Percentiles rank a stretch among this genome's conserved stretches.
These are phyloP conservation scores for Xylaria arbuscula DNA, from an alignment of 2,329 filamentous ascomycete species.

Conservation along the genomic window DNA sequence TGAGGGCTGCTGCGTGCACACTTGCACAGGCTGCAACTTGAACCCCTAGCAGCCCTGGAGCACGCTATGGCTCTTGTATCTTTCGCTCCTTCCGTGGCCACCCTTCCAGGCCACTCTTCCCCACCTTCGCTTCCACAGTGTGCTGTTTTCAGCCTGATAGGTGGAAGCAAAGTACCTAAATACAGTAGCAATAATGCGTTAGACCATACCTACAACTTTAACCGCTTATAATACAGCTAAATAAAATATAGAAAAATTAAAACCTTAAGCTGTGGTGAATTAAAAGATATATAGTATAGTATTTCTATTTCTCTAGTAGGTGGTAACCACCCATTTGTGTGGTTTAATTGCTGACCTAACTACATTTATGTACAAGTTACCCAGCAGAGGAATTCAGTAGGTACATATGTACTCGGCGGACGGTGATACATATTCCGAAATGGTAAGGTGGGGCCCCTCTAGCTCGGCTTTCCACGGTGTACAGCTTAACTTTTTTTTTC, in stretches of 20 bases:
- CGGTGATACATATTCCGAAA: constrained; percentile 40
- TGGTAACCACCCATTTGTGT: too few species aligned
- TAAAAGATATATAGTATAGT: too few species aligned
- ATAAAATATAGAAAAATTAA: too few species aligned
- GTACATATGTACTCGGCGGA: constrained; percentile 27
- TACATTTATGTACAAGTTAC: too few species aligned
- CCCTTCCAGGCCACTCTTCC: background rate
- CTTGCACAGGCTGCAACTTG: background rate
- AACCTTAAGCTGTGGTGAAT: too few species aligned
- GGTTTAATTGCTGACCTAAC: too few species aligned
- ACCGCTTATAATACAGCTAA: too few species aligned
- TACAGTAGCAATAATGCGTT: too few species aligned
- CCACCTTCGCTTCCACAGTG: constrained; percentile 6
- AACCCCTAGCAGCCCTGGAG: background rate
- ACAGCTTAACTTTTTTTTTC: constrained; percentile 34
- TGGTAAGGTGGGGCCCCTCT: constrained; percentile 20
- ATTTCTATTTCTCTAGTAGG: too few species aligned
- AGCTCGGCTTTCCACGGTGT: background rate
- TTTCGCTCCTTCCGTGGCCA: background rate
- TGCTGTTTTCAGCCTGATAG: constrained; percentile 10
- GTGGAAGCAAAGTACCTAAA: background rate
- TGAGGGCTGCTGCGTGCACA: constrained; percentile 1
- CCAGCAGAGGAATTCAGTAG: background rate
- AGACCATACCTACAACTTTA: too few species aligned
- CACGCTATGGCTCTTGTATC: background rate